Evolutionary conservation across 2,329 filamentous ascomycete genomes (phyloP), one percentile per base, ranked within the genome.

Genomic region (Massarina eburnea): DNA sequence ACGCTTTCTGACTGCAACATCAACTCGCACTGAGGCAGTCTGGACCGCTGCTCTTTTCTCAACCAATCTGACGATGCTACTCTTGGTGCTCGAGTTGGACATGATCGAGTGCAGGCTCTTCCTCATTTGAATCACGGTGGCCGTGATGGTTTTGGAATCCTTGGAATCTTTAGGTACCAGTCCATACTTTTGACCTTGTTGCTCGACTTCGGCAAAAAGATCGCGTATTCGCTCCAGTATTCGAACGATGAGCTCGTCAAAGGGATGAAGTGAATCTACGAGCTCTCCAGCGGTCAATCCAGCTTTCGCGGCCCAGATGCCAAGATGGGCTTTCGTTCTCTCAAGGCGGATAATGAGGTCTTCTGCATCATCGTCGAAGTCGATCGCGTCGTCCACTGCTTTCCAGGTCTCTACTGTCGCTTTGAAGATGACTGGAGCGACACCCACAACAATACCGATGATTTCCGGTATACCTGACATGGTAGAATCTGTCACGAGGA

Each of bases 251-350:
- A 44, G 41, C 19, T 44, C 41, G 12, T 44, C 34, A 3, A 39
- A 17, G 4, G 41, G 41, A 17, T 38, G 8, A 14, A 44, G 27
- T 4, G 41, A 15, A 8, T 21, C 15, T 8, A 22, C 24, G n/a
- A 44, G 34, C 12, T 33, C 24, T 2, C 41, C 41, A 17, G 38
- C 34, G 1, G 26, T 39, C 6, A 44, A 20, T 4, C 41, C 41
- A 14, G 19, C 41, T 24, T 44, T 44, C 15, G 21, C 32, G n/a
- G 41, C 41, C 41, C 41, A 44, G 19, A 44, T 44, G 3, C 34
- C 41, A n/a, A 44, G 18, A 18, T 44, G 41, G 9, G 41, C 41
- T 26, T 44, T 44, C 18, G 37, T 14, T 12, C 22, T 39, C 21
- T 44, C 41, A 9, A 44, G 26, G 10, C 41, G 34, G 26, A 44